Percentiles rank a stretch among this genome's conserved stretches.
Conservation (phyloP, 2,329 filamentous ascomycete genomes). For the Calonectria crousiana region DNA sequence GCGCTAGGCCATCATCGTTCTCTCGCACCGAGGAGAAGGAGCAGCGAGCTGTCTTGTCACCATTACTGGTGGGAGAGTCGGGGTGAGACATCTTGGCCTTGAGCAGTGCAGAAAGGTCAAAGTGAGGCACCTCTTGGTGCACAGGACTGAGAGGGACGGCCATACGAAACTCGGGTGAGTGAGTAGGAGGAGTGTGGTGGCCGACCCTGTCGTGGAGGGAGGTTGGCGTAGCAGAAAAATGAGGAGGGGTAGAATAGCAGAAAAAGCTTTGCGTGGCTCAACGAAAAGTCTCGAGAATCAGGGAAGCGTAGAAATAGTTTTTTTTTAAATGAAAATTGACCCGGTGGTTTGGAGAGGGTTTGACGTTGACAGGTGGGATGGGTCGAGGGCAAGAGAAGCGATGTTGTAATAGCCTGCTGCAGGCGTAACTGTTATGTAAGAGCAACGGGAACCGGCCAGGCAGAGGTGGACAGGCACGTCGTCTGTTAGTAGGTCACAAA, state of each 20-base stretch:
- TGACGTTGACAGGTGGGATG: slow-evolving; percentile 17
- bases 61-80: slow-evolving; percentile 49
- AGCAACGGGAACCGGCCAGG: slow-evolving; percentile 12
- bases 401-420: slow-evolving; percentile 23
- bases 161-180: slow-evolving; percentile 45
- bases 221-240: neutral
- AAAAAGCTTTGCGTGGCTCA: slow-evolving; percentile 8
- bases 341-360: slow-evolving; percentile 10
- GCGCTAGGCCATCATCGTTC: slow-evolving; percentile 68
- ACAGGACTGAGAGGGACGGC: slow-evolving; percentile 47
- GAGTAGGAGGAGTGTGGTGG: slow-evolving; percentile 28
- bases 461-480: neutral
- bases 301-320: neutral
- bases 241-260: slow-evolving; percentile 4
- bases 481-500: slow-evolving; percentile 6
- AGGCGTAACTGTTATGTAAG: slow-evolving; percentile 30
- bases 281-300: neutral
- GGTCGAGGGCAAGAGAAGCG: slow-evolving; percentile 15
- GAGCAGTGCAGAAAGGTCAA: slow-evolving; percentile 50
- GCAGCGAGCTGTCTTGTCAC: slow-evolving; percentile 59
- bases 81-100: slow-evolving; percentile 54
- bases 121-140: slow-evolving; percentile 52
- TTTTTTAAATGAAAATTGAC: neutral
- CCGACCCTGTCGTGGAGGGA: slow-evolving; percentile 31
- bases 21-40: slow-evolving; percentile 74